These are phyloP conservation scores for Erythrophleum ivorense DNA, from an alignment of 331 rosid genomes.

Conservation along the genomic window DNA sequence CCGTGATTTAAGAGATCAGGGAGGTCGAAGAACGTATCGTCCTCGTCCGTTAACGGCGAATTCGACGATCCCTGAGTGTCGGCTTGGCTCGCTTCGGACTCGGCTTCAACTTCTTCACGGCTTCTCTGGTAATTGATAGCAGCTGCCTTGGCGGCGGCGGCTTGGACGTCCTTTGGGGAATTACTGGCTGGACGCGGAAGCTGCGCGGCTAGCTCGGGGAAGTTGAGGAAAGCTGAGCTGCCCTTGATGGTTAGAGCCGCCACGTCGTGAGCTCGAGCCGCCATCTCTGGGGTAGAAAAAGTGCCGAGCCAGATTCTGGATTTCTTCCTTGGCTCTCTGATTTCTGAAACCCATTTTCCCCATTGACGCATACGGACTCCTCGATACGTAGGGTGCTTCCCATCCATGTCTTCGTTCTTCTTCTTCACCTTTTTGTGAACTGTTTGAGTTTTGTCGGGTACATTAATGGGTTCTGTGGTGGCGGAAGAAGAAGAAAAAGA, in stretches of 20 bases:
- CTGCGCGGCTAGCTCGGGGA: constrained; percentile 67
- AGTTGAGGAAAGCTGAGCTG: constrained; percentile 66
- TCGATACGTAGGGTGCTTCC: constrained; percentile 61
- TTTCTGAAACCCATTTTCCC: constrained; percentile 97
- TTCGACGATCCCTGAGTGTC: constrained; percentile 22
- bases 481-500: no score
- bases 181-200: constrained; percentile 67
- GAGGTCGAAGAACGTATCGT: constrained; percentile 59
- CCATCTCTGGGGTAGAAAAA: constrained; percentile 74
- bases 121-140: constrained; percentile 15
- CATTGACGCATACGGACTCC: constrained; percentile 90
- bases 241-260: constrained; percentile 77
- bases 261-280: constrained; percentile 89
- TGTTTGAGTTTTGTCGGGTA: neutral
- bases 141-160: constrained; percentile 82
- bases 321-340: constrained; percentile 81
- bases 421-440: constrained; percentile 20
- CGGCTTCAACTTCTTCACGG: constrained; percentile 11
- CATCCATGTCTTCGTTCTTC: constrained; percentile 31
- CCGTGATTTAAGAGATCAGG: constrained; percentile 61
- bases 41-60: constrained; percentile 43
- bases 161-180: constrained; percentile 71
- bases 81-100: constrained; percentile 49
- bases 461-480: neutral
- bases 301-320: constrained; percentile 91